Base-by-base conservation (phyloP, 192 early-diverging fungal species). In the Dissophora ornata region DNA sequence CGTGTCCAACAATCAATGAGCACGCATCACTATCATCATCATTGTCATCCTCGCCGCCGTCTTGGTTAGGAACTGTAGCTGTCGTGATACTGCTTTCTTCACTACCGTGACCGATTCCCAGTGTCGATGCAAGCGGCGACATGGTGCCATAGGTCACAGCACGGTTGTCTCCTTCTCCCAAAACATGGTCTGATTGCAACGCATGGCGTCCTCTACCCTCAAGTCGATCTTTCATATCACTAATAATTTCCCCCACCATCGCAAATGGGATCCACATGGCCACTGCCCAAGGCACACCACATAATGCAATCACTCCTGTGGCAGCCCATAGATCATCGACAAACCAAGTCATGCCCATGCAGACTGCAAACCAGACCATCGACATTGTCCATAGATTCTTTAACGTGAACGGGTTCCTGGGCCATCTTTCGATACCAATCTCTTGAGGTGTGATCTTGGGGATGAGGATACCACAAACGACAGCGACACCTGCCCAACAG, bases 191-290 rank as follows among this genome's bases (percentile, higher is more conserved):
- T 57, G 11, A 33, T 47, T n/a, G n/a, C n/a, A n/a, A n/a, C n/a
- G n/a, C n/a, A n/a, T n/a, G n/a, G n/a, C n/a, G n/a, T n/a, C n/a
- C 29, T 11, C 25, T 40, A 25, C 24, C 24, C 21, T 57, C 57
- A 0, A 62, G 11, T 18, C 53, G 59, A 29, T 86, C 80, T 25
- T 81, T 80, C 63, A 80, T 84, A 36, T 80, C 70, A 22, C 79
- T 79, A n/a, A 91, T 67, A 62, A 85, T 88, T 69, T 94, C 93
- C 29, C 95, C 95, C 3, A 98, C 84, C 50, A 98, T 83, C 0
- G 93, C 88, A 80, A 96, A 97, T 3, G 97, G 97, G n/a, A 93
- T 84, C 97, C 97, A 98, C 65, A 92, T 80, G 16, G 88, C 87
- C n/a, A 94, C 83, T 0, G 92, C 94, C 95, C 95, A 99, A 1